A percentile compares a stretch with the other conserved stretches of the same genome.
Evolutionary conservation across 2,329 filamentous ascomycete species (phyloP).

Genomic region (Ophiostoma novo-ulmi): DNA sequence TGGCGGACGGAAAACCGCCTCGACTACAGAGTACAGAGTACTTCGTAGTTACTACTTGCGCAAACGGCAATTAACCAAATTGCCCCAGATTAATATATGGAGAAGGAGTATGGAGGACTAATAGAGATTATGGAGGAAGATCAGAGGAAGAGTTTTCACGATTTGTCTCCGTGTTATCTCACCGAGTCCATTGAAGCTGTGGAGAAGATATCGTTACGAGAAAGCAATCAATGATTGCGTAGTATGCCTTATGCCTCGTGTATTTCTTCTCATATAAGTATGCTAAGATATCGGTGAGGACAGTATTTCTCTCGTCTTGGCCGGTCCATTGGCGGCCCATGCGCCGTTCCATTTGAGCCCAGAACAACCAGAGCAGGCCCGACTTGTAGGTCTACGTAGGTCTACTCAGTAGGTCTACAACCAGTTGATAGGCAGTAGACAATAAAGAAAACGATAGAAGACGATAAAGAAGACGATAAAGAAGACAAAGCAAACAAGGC

Average conservation of each 20-base stretch:
- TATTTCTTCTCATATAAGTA: background rate
- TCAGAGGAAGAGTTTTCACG: conserved; percentile 6
- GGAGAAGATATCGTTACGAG: background rate
- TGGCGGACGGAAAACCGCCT: background rate
- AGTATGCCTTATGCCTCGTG: too few relatives aligned
- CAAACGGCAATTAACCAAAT: background rate
- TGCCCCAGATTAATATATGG: conserved; percentile 3
- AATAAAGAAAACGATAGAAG: too few relatives aligned
- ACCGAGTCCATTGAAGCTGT: background rate
- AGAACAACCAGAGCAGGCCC: background rate
- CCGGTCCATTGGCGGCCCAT: background rate
- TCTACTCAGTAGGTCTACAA: background rate
- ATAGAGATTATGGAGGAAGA: background rate
- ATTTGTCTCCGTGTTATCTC: background rate
- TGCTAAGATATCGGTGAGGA: background rate
- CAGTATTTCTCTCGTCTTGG: conserved; percentile 7
- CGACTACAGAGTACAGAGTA: too few relatives aligned
- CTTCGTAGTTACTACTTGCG: too few relatives aligned
- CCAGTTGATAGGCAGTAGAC: too few relatives aligned
- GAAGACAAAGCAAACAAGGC: background rate
- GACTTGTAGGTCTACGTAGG: background rate
- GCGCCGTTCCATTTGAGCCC: background rate
- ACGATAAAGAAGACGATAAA: background rate
- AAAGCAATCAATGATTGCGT: background rate
- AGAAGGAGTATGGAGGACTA: background rate